phyloP scores from a whole-genome alignment of 176 grass and related monocot species.

The Tuctoria greenei region DNA sequence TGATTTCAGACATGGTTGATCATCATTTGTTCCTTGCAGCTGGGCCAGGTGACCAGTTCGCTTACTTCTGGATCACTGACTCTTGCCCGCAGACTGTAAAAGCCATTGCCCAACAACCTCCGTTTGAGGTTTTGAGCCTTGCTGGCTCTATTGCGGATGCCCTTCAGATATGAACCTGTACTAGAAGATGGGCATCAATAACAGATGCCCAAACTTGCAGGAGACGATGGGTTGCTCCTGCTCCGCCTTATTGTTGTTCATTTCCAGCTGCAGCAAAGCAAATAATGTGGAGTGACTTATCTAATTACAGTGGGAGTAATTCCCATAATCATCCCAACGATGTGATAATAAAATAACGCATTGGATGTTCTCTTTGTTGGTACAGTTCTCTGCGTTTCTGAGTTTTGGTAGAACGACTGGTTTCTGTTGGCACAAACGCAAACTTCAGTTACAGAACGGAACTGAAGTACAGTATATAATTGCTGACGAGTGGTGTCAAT shows the following conservation, averaged over 20 bases:
- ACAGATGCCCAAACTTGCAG: conserved; percentile 49
- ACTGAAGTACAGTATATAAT: not conserved
- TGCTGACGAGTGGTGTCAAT: not conserved
- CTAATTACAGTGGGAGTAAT: conserved; percentile 12
- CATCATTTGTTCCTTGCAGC: conserved; percentile 27
- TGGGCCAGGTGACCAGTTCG: conserved; percentile 49
- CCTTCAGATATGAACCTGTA: conserved; percentile 68
- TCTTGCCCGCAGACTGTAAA: conserved; percentile 78
- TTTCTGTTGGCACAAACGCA: not conserved
- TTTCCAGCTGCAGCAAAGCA: conserved; percentile 28
- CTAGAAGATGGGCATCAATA: conserved; percentile 37
- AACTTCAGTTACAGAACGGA: not conserved
- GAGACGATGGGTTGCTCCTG: conserved; percentile 33
- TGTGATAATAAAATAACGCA: conserved; percentile 32
- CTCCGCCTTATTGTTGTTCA: conserved; percentile 25
- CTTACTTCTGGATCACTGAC: conserved; percentile 91
- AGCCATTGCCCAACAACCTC: conserved; percentile 59
- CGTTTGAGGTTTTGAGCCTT: conserved; percentile 93
- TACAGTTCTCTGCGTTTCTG: not conserved
- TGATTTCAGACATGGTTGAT: not conserved
- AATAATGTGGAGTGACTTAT: conserved; percentile 29
- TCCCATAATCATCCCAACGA: not conserved
- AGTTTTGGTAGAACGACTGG: not conserved
- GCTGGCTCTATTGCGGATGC: conserved; percentile 70
- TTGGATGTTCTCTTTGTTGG: conserved; percentile 9